Evolutionary conservation across 2,329 filamentous ascomycete species (phyloP), one percentile per base, ranked within the genome.

Genomic region (Cordyceps javanica): DNA sequence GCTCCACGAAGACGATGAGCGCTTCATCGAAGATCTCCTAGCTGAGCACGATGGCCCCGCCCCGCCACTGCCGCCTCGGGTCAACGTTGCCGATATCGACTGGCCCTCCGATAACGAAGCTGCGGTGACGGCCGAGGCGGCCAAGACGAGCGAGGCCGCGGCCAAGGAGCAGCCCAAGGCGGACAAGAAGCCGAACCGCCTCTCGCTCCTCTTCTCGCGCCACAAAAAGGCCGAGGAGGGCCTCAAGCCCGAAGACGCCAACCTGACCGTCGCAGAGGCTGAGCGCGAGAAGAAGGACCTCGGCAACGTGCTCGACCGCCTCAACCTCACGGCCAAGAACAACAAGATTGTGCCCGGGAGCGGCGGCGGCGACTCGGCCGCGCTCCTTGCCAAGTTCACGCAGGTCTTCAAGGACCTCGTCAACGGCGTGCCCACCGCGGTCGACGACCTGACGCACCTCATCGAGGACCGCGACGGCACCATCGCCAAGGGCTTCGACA

Each of bases 341-440:
- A 94, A 95, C 75, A 87, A 86, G 59, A 90, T 90, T 60, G 90
- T 97, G 71, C 87, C 87, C 13, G 82, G n/a, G n/a, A n/a, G 96
- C 58, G 90, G 89, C 58, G 90, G 89, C n/a, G 82, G 85, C 59
- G 91, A 96, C 65, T 93, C 90, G 0, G 86, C 55, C 8, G 87
- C 90, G 62, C 81, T 96, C 30, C 82, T 96, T 53, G 82, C 85
- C 55, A 85, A 87, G 61, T 99, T 99, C 78, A 95, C 91, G 1
- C 79, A 91, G 57, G 87, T 97, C 34, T 88, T 99, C 68, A 94
- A 93, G 69, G 94, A 99, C 69, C 82, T 97, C 16, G 83, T 94
- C 66, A 92, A 91, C 69, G 94, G 94, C 61, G 94, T 91, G 2
- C 94, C 94, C 3, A 97, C 93, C 0, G 94, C 94, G 3, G 96